Percentiles rank a stretch among this genome's conserved stretches.
Evolutionary conservation across 164 flowering plant genomes (phyloP).

Genomic region (Piper longum): DNA sequence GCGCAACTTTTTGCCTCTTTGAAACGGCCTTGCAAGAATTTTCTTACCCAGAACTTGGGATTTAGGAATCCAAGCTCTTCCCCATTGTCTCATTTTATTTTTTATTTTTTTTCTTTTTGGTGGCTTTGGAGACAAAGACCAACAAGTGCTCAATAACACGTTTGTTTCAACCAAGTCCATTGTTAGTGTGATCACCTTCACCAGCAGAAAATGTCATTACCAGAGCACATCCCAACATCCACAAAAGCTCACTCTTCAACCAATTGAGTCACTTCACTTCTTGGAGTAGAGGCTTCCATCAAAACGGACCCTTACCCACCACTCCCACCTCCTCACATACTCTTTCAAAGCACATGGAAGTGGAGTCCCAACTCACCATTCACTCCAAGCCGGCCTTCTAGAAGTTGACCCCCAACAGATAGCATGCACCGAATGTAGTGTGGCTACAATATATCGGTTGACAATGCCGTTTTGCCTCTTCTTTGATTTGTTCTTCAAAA

Average conservation of each 20-base stretch:
- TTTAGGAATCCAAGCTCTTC: too few species aligned
- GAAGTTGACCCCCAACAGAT: slow-evolving; percentile 1
- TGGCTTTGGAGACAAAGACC: background rate
- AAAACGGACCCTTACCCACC: background rate
- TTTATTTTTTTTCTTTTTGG: too few species aligned
- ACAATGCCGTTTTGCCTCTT: background rate
- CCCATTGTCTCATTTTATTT: background rate
- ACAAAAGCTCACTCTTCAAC: background rate
- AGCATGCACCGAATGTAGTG: background rate
- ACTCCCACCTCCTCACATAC: background rate
- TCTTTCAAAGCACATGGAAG: background rate
- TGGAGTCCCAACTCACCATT: slow-evolving; percentile 1
- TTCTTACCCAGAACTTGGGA: too few species aligned
- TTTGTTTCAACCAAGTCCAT: background rate
- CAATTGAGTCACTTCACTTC: background rate
- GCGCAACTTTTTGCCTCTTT: too few species aligned
- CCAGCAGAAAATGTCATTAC: background rate
- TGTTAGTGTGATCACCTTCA: background rate
- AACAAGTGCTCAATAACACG: background rate
- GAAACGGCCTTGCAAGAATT: too few species aligned
- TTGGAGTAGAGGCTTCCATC: background rate
- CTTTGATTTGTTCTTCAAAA: background rate
- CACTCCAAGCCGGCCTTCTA: background rate
- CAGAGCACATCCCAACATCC: background rate
- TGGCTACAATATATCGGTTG: background rate